Percentiles rank a stretch among this genome's conserved stretches.
phyloP scores from a whole-genome alignment of 225 moss, liverwort and hornwort species.

The Sphagnum tenellum region DNA sequence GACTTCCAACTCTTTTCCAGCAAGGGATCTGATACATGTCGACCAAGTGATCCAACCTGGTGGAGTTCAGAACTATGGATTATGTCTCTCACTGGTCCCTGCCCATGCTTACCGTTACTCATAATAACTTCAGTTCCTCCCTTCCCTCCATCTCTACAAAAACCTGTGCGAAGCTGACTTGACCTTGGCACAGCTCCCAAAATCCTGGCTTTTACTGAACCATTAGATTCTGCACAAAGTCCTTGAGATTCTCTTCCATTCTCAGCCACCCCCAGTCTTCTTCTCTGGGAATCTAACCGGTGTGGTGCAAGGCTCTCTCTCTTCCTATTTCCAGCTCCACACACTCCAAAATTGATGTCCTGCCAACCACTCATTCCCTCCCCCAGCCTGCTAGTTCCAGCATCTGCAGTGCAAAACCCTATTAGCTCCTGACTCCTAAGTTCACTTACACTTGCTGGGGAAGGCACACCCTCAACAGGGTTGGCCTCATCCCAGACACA shows the following conservation, averaged over 20 bases:
- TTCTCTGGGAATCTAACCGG: constrained; percentile 29
- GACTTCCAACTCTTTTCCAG: constrained; percentile 51
- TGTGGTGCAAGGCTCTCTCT: constrained; percentile 34
- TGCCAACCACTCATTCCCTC: constrained; percentile 11
- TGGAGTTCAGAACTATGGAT: constrained; percentile 1
- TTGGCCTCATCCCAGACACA: constrained; percentile 60
- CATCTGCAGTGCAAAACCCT: constrained; percentile 23
- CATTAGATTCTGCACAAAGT: neutral
- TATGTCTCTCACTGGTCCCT: neutral
- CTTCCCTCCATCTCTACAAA: too few relatives aligned
- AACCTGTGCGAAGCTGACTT: too few relatives aligned
- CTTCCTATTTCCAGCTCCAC: constrained; percentile 10
- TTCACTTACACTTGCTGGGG: neutral
- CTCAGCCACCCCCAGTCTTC: constrained; percentile 14
- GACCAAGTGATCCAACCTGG: constrained; percentile 1
- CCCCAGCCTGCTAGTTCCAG: constrained; percentile 18
- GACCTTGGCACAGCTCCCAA: too few relatives aligned
- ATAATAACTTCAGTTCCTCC: neutral
- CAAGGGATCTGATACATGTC: constrained; percentile 5
- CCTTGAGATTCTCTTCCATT: constrained; percentile 1
- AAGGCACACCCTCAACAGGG: constrained; percentile 8
- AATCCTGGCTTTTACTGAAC: too few relatives aligned
- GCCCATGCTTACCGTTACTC: neutral
- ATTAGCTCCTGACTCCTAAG: constrained; percentile 3
- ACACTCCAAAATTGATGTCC: constrained; percentile 13